Evolutionary conservation across 805 yeast species (phyloP), one percentile per base, ranked within the genome.

Genomic region (Yarrowia yakushimensis): DNA sequence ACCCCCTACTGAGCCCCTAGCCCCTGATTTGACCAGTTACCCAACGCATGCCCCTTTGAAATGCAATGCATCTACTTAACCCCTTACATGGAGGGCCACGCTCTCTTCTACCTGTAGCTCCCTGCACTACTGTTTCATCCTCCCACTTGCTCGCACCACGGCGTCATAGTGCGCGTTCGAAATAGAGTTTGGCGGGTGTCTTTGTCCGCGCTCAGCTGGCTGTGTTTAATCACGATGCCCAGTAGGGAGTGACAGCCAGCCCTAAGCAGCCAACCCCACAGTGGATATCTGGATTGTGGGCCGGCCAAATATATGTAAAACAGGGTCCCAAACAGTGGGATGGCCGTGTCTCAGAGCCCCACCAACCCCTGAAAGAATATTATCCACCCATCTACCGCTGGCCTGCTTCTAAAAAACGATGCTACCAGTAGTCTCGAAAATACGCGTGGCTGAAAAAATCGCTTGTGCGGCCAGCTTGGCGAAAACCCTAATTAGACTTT

Each of bases 401-500:
- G n/a, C 48, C 45, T 43, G 5, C 11, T 4, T n/a, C 33, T 18
- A 15, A 8, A 8, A 15, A 13, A 4, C 4, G 17, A 23, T 5
- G 15, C 33, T 43, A 43, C 27, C 17, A n/a, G 8, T 45, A 45
- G 52, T 13, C 27, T 30, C 25, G 52, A 45, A 45, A 45, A 45
- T 45, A 45, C 52, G 52, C 52, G 52, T 45, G 52, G 52, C 52
- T 45, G 52, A 45, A 27, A 30, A 27, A 41, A 15, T n/a, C 12
- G 36, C 22, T 42, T 42, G 31, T 42, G 20, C 22, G 43, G 17
- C 23, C 42, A 37, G 23, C 22, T 20, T 20, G 20, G 27, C 27
- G 22, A 10, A 6, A 37, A 37, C 15, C 20, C 23, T 37, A 37
- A 23, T 18, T 41, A 41, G 45, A 15, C 28, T 28, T n/a, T 45